phyloP scores from a whole-genome alignment of 1,284 basidiomycete species.

The Chalciporus piperatoides region DNA sequence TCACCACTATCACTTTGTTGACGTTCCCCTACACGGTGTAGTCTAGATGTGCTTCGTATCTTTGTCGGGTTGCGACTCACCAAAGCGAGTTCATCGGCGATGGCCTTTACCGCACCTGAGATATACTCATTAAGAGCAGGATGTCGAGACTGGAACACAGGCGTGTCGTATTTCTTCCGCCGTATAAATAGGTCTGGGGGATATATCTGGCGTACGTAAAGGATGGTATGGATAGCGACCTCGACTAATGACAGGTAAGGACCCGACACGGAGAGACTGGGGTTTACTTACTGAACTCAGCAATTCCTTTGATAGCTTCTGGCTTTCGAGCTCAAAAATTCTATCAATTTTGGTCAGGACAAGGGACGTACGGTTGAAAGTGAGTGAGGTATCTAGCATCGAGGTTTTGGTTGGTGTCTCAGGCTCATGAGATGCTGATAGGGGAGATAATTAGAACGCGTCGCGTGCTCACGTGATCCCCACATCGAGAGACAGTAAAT shows the following conservation, averaged over 20 bases:
- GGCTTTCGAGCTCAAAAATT: slow-evolving; percentile 11
- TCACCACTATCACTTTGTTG: slow-evolving; percentile 72
- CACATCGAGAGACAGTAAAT: background rate
- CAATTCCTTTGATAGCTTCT: slow-evolving; percentile 60
- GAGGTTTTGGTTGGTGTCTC: background rate
- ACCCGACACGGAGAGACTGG: background rate
- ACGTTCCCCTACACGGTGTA: slow-evolving; percentile 55
- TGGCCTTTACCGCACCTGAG: slow-evolving; percentile 70
- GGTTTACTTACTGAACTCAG: slow-evolving; percentile 57
- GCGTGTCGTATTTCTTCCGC: slow-evolving; percentile 83
- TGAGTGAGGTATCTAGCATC: slow-evolving; percentile 19
- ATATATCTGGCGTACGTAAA: slow-evolving; percentile 88
- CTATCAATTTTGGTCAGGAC: background rate
- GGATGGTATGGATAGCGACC: slow-evolving; percentile 87
- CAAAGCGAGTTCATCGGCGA: slow-evolving; percentile 69
- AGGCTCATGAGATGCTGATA: background rate
- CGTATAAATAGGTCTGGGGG: slow-evolving; percentile 84
- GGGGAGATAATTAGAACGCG: background rate
- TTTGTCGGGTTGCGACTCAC: slow-evolving; percentile 38
- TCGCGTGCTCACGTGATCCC: background rate
- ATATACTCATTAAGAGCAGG: slow-evolving; percentile 87
- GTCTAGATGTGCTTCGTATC: background rate
- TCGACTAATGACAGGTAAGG: slow-evolving; percentile 59
- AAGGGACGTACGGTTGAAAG: slow-evolving; percentile 39
- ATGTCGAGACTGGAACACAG: slow-evolving; percentile 89